phyloP scores from a whole-genome alignment of 768 basidiomycete genomes.

The Mrakia hoshinonis region DNA sequence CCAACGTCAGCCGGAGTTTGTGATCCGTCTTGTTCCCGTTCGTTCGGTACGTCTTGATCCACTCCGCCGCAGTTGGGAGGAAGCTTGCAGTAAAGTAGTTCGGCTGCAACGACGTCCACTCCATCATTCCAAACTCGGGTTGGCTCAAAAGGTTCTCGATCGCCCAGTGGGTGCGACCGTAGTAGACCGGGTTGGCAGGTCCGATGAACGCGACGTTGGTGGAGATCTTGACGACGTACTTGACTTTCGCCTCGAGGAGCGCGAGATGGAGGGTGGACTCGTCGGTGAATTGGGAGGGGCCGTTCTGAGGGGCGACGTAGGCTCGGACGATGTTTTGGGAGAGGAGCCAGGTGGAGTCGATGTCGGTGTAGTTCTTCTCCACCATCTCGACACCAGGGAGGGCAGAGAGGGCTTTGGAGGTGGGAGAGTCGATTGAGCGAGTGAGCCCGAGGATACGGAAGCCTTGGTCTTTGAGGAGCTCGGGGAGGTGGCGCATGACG shows the following conservation, averaged over 20 bases:
- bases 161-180: slow-evolving; percentile 31
- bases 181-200: slow-evolving; percentile 21
- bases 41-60: slow-evolving; percentile 19
- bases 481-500: slow-evolving; percentile 25
- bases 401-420: slow-evolving; percentile 24
- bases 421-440: slow-evolving; percentile 1
- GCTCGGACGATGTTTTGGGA: slow-evolving; percentile 22
- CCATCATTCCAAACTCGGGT: slow-evolving; percentile 23
- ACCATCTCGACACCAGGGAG: slow-evolving; percentile 26
- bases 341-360: slow-evolving; percentile 30
- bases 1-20: slow-evolving; percentile 6
- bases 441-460: slow-evolving; percentile 30
- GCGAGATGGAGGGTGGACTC: slow-evolving; percentile 25
- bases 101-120: slow-evolving; percentile 30
- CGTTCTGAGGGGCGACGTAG: slow-evolving; percentile 31
- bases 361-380: slow-evolving; percentile 14
- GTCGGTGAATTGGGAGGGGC: slow-evolving; percentile 29
- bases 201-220: slow-evolving; percentile 24
- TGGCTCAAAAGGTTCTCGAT: slow-evolving; percentile 28
- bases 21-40: slow-evolving; percentile 10
- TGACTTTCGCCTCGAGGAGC: slow-evolving; percentile 29
- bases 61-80: not conserved
- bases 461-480: not conserved
- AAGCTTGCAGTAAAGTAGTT: slow-evolving; percentile 23
- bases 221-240: slow-evolving; percentile 30